Evolutionary conservation across 1,284 basidiomycete species (phyloP).

Genomic region (Puccinia triticina): DNA sequence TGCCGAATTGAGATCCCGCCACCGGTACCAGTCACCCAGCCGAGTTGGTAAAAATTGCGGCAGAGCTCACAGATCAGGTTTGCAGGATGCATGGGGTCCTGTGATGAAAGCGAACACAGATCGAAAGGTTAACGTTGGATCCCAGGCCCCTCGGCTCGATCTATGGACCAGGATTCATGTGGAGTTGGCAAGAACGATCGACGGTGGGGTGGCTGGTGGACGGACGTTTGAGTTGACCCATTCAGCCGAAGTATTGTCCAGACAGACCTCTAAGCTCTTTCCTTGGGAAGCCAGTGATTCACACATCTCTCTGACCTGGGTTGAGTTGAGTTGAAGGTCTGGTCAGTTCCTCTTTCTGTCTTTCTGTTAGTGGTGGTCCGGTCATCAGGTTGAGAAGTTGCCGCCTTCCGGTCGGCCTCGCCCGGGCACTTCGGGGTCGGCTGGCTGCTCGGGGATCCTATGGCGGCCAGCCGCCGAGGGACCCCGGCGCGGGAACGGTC

Average conservation of each 20-base stretch:
- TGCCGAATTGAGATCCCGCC: constrained; percentile 57
- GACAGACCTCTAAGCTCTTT: constrained; percentile 10
- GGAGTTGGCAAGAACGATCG: not conserved
- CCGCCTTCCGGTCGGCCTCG: not conserved
- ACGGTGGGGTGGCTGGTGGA: not conserved
- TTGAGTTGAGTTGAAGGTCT: constrained; percentile 21
- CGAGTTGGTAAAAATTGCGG: constrained; percentile 64
- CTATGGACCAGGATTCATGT: not conserved
- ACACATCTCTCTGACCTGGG: constrained; percentile 35
- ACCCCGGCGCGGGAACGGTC: constrained; percentile 17
- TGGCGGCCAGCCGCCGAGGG: constrained; percentile 12
- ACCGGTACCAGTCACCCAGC: constrained; percentile 68
- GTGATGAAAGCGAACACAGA: not conserved
- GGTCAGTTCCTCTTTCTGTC: not conserved
- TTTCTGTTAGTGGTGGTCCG: not conserved
- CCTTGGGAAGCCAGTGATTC: constrained; percentile 11
- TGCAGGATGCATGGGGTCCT: constrained; percentile 67
- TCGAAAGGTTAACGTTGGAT: constrained; percentile 11
- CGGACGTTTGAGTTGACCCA: constrained; percentile 35
- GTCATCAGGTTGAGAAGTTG: not conserved
- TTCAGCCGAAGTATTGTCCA: constrained; percentile 26
- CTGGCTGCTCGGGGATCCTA: constrained; percentile 33
- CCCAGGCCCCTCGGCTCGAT: not conserved
- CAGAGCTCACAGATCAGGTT: constrained; percentile 79
- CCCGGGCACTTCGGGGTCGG: constrained; percentile 16